Evolutionary conservation across 352 stramenopile genomes (phyloP).

Genomic region (Phytophthora pini): DNA sequence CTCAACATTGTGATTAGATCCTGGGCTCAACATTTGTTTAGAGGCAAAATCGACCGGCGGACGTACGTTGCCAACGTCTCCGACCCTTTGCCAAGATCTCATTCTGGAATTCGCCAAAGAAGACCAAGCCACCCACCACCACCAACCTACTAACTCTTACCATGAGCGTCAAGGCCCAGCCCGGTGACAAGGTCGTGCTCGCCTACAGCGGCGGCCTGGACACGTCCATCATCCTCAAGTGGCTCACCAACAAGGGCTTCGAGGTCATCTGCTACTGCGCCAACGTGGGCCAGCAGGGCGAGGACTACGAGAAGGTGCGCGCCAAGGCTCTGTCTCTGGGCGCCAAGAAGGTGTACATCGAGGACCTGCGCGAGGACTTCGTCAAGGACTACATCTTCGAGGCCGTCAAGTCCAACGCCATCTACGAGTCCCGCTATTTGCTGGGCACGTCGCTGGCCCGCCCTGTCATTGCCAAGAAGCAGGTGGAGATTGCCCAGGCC

Average conservation of each 20-base stretch:
- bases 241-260: constrained; percentile 98
- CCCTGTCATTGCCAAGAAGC: constrained; percentile 98
- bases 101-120: constrained; percentile 51
- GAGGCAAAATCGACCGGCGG: constrained; percentile 4
- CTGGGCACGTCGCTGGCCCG: constrained; percentile 97
- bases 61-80: constrained; percentile 16
- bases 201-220: constrained; percentile 98
- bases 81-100: constrained; percentile 33
- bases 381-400: constrained; percentile 95
- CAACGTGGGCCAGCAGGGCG: constrained; percentile 97
- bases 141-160: constrained; percentile 13
- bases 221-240: constrained; percentile 99
- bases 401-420: constrained; percentile 96
- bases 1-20: constrained; percentile 37
- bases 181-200: constrained; percentile 94
- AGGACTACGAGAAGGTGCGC: constrained; percentile 95
- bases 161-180: constrained; percentile 78
- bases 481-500: constrained; percentile 93
- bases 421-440: constrained; percentile 98
- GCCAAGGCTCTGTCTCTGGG: constrained; percentile 88
- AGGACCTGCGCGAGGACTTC: constrained; percentile 98
- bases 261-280: constrained; percentile 99
- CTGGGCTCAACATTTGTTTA: constrained; percentile 40
- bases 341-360: constrained; percentile 92
- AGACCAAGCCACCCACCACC: constrained; percentile 24